Evolutionary conservation across 257 asterid genomes (phyloP).

Genomic region (Misopates orontium): DNA sequence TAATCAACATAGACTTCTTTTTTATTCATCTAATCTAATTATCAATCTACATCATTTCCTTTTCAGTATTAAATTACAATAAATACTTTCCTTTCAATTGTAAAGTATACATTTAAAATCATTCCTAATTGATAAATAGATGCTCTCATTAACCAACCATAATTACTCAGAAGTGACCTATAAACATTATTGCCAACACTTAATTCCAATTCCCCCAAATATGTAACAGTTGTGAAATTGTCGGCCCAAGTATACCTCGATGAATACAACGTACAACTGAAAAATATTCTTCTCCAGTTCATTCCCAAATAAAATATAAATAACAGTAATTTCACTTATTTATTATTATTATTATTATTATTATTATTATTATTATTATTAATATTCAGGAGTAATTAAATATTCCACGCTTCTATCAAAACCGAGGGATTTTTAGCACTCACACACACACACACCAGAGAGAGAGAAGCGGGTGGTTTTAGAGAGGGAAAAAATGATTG

Average conservation of each 20-base stretch:
- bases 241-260: background rate
- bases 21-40: too few species aligned
- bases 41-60: too few species aligned
- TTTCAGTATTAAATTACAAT: too few species aligned
- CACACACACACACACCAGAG: constrained; percentile 1
- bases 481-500: constrained; percentile 11
- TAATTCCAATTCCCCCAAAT: background rate
- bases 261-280: background rate
- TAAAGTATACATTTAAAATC: background rate
- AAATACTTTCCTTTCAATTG: background rate
- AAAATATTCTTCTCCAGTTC: background rate
- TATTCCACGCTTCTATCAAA: constrained; percentile 22
- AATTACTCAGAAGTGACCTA: background rate
- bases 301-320: too few species aligned
- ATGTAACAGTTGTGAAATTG: background rate
- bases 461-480: constrained; percentile 12
- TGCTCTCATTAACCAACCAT: background rate
- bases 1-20: too few species aligned
- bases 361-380: too few species aligned
- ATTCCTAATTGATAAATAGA: background rate
- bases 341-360: too few species aligned
- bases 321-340: too few species aligned
- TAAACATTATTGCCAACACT: background rate
- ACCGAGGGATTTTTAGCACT: constrained; percentile 21
- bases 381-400: background rate